Base-by-base conservation (phyloP, 148 eudicot species). In the Camellia sinensis region DNA sequence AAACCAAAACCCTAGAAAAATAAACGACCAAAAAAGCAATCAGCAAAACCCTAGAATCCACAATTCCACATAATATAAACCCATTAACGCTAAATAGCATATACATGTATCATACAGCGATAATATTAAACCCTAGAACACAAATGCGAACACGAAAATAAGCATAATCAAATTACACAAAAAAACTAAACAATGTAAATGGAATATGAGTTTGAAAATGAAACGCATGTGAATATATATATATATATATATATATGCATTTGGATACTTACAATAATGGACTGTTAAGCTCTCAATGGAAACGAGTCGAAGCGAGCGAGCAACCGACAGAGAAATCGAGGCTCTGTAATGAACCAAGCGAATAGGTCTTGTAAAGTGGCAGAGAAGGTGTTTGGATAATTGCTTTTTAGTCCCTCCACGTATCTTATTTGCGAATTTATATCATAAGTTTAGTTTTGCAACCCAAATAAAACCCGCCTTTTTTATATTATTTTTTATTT, bases 351-450 rank as follows among this genome's bases (percentile, higher is more conserved):
- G 78, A n/a, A 4, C 3, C 3, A 40, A 59, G 45, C 45, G 52
- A 17, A 57, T 50, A 52, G 82, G 82, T 63, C 50, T 44, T 71
- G 18, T 37, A 9, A 43, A 70, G 14, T 1, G 15, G 46, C 37
- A 1, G 67, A 29, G 13, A 21, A 48, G 22, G 21, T 75, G 75
- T 81, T 81, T 46, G 46, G 83, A 75, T 81, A 75, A 81, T 81
- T 81, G 41, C 75, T 5, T 46, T 45, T 14, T 4, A 67, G 67
- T 44, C 79, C 82, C 41, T 43, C 29, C 13, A 43, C 19, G 54
- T 77, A 4, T 22, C 7, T 77, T 77, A 63, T 77, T 77, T 2
- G 21, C 18, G 5, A 17, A 64, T 45, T 29, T 29, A 29, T 65
- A 46, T 5, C 52, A 48, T 7, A 54, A 13, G 14, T 9, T 54